Conservation (phyloP, 2,329 filamentous ascomycete species). For the Fusarium neocosmosporiellum region DNA sequence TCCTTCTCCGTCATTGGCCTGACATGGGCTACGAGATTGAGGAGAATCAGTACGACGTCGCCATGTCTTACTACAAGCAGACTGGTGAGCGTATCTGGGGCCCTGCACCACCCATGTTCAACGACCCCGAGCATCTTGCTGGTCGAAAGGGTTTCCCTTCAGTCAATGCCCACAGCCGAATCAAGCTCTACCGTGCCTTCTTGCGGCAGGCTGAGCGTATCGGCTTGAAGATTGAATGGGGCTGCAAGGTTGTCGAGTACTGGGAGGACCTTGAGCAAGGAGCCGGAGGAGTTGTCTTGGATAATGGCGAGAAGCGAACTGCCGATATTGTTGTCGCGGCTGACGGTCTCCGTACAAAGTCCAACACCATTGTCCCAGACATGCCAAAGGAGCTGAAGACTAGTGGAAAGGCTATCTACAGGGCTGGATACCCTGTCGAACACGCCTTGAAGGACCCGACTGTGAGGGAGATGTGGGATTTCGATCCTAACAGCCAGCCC, state of each 20-base stretch:
- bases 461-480: constrained; percentile 30
- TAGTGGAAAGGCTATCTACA: constrained; percentile 28
- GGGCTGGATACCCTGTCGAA: constrained; percentile 23
- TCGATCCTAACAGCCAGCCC: constrained; percentile 12
- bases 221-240: constrained; percentile 23
- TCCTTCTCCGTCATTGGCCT: constrained; percentile 26
- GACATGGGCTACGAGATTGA: constrained; percentile 33
- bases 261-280: constrained; percentile 26
- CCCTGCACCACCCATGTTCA: constrained; percentile 31
- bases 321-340: constrained; percentile 27
- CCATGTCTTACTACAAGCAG: constrained; percentile 33
- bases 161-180: constrained; percentile 23
- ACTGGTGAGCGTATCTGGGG: constrained; percentile 27
- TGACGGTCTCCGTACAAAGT: constrained; percentile 23
- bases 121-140: constrained; percentile 16
- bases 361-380: constrained; percentile 14
- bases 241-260: constrained; percentile 24
- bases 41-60: constrained; percentile 29
- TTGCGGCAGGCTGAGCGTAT: constrained; percentile 17
- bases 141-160: constrained; percentile 18
- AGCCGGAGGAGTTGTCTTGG: constrained; percentile 13
- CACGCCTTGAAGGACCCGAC: constrained; percentile 21
- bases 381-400: constrained; percentile 18
- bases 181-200: constrained; percentile 27
- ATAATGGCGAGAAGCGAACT: constrained; percentile 27